These are phyloP conservation scores for Arabidopsis thaliana DNA, from an alignment of 345 rosid species.

Conservation along the genomic window DNA sequence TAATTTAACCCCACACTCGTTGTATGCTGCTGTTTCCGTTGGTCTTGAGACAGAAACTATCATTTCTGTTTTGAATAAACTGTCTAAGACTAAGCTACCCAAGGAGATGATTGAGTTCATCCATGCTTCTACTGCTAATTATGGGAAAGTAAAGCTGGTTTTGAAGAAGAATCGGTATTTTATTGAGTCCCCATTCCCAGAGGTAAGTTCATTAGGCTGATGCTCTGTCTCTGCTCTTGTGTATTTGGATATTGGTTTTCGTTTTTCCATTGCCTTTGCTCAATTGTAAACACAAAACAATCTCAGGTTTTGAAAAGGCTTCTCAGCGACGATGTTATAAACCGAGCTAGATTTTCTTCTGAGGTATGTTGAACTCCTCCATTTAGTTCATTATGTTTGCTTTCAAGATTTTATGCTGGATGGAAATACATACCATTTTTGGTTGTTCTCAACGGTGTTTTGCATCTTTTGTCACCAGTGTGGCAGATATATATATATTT, in stretches of 20 bases:
- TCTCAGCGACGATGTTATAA: constrained; percentile 73
- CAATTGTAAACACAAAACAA: not conserved
- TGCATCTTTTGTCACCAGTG: constrained; percentile 5
- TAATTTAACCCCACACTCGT: constrained; percentile 90
- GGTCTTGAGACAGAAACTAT: constrained; percentile 95
- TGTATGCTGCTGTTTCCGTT: constrained; percentile 96
- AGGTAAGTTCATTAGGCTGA: constrained; percentile 53
- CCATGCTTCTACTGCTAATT: constrained; percentile 87
- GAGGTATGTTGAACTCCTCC: constrained; percentile 64
- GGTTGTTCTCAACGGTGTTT: not conserved
- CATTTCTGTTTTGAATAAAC: constrained; percentile 78
- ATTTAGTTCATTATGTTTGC: not conserved
- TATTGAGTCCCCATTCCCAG: constrained; percentile 93
- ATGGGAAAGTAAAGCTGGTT: constrained; percentile 97
- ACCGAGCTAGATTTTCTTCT: constrained; percentile 63
- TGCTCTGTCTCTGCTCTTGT: constrained; percentile 26
- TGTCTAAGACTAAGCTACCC: constrained; percentile 93
- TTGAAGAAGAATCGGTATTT: constrained; percentile 89
- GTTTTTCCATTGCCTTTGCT: not conserved
- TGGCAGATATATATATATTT: not conserved
- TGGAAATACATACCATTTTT: not conserved
- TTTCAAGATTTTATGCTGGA: not conserved
- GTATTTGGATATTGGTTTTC: constrained; percentile 7
- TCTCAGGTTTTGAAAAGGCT: constrained; percentile 80
- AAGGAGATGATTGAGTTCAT: constrained; percentile 89